Evolutionary conservation across 805 yeast species (phyloP), one percentile per base, ranked within the genome.

Genomic region (Gaillardinia entomophila): DNA sequence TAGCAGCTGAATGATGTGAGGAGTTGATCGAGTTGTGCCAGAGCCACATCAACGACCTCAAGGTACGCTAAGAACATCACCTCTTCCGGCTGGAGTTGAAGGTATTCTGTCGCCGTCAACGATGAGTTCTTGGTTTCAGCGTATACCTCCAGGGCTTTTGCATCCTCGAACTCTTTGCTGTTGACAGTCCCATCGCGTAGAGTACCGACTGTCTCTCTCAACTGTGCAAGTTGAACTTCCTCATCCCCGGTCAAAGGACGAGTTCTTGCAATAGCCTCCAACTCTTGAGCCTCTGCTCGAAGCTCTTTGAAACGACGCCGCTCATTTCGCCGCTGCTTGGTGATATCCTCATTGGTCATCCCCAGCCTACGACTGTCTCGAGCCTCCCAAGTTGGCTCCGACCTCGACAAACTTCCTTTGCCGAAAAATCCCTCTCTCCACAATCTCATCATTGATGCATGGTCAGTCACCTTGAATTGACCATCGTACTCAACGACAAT

Each of bases 381-480:
- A n/a, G 63, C 66, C 28, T 52, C 57, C 97, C 97, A 92, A 0
- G 96, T 76, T 0, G 98, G 96, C 51, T 92, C 97, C 36, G 95
- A 82, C 41, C 98, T 67, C 23, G 96, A 84, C 28, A 88, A 61
- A 2, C 75, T 73, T 2, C 97, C 98, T 49, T 90, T 92, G 5
- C 98, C 98, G 51, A 87, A 92, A 51, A 88, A 92, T 1, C 98
- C 98, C 44, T 71, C 71, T 12, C 66, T 57, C 97, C 97, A 92
- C 2, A 92, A 59, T 25, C 57, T 56, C 14, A 48, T 43, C 76
- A 81, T 79, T 20, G 70, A 77, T 0, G 49, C 41, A 1, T 55
- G 56, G 27, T 66, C 63, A 2, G 40, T 42, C 3, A 82, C 72
- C 26, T 56, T 60, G 42, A 73, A 74, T 2, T 46, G 35, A 3